Percentiles rank a stretch among this genome's conserved stretches.
Conservation (phyloP, 805 yeast species). For the Candida tammaniensis region DNA sequence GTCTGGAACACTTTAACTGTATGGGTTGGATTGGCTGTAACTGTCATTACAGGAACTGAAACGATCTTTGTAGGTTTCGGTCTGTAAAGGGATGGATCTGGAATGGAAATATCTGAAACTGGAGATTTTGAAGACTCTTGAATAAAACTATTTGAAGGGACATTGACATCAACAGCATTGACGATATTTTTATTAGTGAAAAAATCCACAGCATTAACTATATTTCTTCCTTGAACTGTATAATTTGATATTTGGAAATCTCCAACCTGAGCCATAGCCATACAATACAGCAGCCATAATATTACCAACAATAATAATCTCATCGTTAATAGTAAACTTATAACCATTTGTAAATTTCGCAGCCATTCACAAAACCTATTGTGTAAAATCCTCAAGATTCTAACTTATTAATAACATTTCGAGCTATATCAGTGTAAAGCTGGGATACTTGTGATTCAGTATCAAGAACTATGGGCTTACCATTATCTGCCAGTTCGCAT, state of each 20-base stretch:
- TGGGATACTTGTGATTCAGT: slow-evolving; percentile 32
- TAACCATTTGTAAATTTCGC: too few relatives aligned
- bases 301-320: too few relatives aligned
- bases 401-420: slow-evolving; percentile 6
- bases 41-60: slow-evolving; percentile 6
- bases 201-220: too few relatives aligned
- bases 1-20: slow-evolving; percentile 5
- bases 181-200: not conserved
- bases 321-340: too few relatives aligned
- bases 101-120: not conserved
- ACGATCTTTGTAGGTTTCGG: slow-evolving; percentile 5
- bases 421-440: slow-evolving; percentile 51
- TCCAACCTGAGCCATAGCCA: too few relatives aligned
- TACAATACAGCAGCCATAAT: too few relatives aligned
- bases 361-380: too few relatives aligned
- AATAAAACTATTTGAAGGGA: too few relatives aligned
- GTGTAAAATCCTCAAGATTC: too few relatives aligned
- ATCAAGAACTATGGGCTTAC: slow-evolving; percentile 58
- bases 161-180: not conserved
- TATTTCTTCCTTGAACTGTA: too few relatives aligned
- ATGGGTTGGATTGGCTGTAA: slow-evolving; percentile 7
- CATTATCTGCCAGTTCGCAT: slow-evolving; percentile 59
- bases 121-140: too few relatives aligned
- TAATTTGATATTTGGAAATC: too few relatives aligned
- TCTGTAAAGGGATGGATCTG: slow-evolving; percentile 2